A percentile compares a stretch with the other conserved stretches of the same genome.
These are phyloP conservation scores for Ramaria sp. DNA, from an alignment of 768 basidiomycete species.

Conservation along the genomic window DNA sequence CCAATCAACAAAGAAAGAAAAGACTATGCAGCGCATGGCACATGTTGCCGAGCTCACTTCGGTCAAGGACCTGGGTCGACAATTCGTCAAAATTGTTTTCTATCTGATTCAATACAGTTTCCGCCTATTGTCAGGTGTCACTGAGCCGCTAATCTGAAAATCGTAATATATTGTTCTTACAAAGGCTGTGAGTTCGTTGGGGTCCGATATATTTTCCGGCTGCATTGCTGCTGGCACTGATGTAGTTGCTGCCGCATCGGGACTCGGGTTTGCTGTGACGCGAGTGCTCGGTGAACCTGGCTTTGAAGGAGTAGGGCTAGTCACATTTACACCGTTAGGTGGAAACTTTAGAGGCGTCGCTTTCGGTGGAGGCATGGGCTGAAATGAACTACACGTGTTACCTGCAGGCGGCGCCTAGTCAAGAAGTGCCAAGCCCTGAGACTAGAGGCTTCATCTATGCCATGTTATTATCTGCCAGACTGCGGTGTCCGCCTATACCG, in stretches of 20 bases:
- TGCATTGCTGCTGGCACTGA: not conserved
- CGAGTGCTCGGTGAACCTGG: not conserved
- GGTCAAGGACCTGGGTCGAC: constrained; percentile 35
- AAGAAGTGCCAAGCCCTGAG: not conserved
- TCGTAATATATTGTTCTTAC: constrained; percentile 35
- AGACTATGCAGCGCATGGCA: not conserved
- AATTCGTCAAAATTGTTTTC: constrained; percentile 88
- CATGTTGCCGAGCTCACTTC: not conserved
- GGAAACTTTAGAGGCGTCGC: not conserved
- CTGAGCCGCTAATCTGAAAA: not conserved
- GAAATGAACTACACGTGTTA: not conserved
- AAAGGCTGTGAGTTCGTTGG: constrained; percentile 90
- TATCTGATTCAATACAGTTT: constrained; percentile 75
- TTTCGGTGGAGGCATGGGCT: not conserved
- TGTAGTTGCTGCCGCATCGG: not conserved
- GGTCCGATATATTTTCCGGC: constrained; percentile 67
- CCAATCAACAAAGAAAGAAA: not conserved
- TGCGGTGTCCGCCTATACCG: no score
- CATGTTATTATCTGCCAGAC: no score
- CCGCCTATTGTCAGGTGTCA: constrained; percentile 44
- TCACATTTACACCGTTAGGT: not conserved
- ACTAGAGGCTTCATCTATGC: not conserved
- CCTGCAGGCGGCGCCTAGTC: not conserved
- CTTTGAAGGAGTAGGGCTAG: not conserved
- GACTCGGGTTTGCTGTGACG: not conserved